These are phyloP conservation scores for Hymenochaete sp. DNA, from an alignment of 1,284 basidiomycete species.

Conservation along the genomic window DNA sequence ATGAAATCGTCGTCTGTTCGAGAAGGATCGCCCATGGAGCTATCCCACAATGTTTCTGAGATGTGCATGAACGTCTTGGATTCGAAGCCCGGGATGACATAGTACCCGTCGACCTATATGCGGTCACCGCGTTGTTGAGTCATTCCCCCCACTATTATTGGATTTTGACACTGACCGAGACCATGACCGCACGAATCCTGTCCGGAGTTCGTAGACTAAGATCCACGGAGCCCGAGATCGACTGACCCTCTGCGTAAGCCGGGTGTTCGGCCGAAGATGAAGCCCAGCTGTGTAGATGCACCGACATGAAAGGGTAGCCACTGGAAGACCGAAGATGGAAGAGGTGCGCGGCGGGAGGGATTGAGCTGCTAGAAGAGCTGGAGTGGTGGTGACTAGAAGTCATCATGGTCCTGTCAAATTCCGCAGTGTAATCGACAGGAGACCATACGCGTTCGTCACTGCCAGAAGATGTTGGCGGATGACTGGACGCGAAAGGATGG, in stretches of 20 bases:
- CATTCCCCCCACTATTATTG: background rate
- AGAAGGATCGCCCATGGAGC: conserved; percentile 10
- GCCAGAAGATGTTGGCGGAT: too few species aligned
- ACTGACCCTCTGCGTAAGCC: conserved; percentile 8
- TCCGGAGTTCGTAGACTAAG: conserved; percentile 11
- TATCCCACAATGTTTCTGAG: conserved; percentile 14
- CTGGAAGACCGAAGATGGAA: conserved; percentile 1
- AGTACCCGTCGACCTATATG: conserved; percentile 12
- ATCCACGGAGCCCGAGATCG: conserved; percentile 12
- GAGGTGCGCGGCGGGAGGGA: conserved; percentile 5
- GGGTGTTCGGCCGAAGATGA: conserved; percentile 2
- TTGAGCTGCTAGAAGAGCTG: too few species aligned
- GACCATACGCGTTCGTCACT: too few species aligned
- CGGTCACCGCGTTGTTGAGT: background rate
- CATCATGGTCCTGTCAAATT: too few species aligned
- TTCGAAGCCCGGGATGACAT: conserved; percentile 7
- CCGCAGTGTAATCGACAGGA: too few species aligned
- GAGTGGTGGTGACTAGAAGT: too few species aligned
- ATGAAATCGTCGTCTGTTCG: conserved; percentile 1
- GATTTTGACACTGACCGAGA: conserved; percentile 10
- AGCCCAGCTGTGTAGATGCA: conserved; percentile 13
- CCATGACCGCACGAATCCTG: conserved; percentile 6
- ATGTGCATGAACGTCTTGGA: conserved; percentile 10
- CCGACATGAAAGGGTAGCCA: background rate
- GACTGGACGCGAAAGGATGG: too few species aligned